Evolutionary conservation across 1,284 basidiomycete species (phyloP).

Genomic region (Ceratobasidium sp.): DNA sequence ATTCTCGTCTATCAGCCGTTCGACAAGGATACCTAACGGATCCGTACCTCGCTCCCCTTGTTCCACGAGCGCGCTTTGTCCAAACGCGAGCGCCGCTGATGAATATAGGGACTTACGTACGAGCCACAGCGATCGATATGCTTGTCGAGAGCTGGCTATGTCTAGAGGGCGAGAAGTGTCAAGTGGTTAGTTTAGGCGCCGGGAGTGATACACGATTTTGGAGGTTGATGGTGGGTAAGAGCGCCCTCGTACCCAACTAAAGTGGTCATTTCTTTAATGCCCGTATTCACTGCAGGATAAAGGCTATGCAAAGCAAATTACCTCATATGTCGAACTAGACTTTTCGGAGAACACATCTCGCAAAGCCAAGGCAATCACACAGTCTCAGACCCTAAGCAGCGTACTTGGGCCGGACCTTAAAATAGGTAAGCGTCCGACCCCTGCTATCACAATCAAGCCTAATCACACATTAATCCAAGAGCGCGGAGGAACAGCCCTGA

Average conservation of each 20-base stretch:
- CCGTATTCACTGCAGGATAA: conserved; percentile 56
- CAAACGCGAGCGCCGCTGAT: conserved; percentile 82
- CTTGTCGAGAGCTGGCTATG: conserved; percentile 77
- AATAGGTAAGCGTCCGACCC: conserved; percentile 44
- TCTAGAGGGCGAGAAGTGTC: conserved; percentile 52
- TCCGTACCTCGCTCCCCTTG: conserved; percentile 68
- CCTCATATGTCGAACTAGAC: conserved; percentile 86
- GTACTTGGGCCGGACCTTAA: conserved; percentile 56
- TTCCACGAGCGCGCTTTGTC: conserved; percentile 68
- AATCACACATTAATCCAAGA: conserved; percentile 50
- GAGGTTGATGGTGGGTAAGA: conserved; percentile 75
- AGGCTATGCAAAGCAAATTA: conserved; percentile 47
- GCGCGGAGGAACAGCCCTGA: conserved; percentile 72
- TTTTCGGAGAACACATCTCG: conserved; percentile 82
- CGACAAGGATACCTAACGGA: conserved; percentile 77
- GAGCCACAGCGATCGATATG: conserved; percentile 79
- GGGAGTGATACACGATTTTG: conserved; percentile 95
- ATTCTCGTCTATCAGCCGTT: conserved; percentile 81
- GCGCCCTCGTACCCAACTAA: neutral
- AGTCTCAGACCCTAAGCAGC: conserved; percentile 65
- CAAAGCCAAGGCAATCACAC: conserved; percentile 83
- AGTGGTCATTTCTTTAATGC: neutral
- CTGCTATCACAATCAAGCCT: neutral
- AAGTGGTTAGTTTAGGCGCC: conserved; percentile 89
- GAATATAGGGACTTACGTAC: conserved; percentile 92